These are phyloP conservation scores for Penicillium sclerotiorum DNA, from an alignment of 2,329 filamentous ascomycete species.

Conservation along the genomic window DNA sequence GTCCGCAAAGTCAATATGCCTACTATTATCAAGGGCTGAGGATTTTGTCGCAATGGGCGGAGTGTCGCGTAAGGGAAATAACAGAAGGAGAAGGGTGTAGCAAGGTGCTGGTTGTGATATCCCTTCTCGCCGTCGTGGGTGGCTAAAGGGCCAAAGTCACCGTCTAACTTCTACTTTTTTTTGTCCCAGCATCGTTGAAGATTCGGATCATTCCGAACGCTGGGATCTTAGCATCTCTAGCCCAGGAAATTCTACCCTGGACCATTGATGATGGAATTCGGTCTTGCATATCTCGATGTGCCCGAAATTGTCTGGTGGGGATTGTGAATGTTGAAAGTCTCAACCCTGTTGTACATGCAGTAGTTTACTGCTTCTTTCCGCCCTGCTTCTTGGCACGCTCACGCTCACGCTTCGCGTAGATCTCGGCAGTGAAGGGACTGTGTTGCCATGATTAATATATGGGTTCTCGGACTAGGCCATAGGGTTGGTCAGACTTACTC, in stretches of 20 bases:
- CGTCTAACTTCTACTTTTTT: constrained; percentile 27
- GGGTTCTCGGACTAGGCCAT: background rate
- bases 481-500: constrained; percentile 56
- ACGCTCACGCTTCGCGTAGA: constrained; percentile 74
- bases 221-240: constrained; percentile 12
- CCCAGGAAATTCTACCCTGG: background rate
- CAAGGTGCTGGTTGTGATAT: constrained; percentile 2
- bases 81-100: constrained; percentile 3
- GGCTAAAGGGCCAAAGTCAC: constrained; percentile 10
- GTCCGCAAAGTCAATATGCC: too few species aligned
- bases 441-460: background rate
- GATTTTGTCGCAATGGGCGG: constrained; percentile 7
- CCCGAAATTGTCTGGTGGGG: constrained; percentile 15
- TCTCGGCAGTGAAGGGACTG: constrained; percentile 83
- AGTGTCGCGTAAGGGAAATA: constrained; percentile 16
- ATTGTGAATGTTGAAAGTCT: constrained; percentile 37
- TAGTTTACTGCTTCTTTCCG: constrained; percentile 41
- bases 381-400: constrained; percentile 43
- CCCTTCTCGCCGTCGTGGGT: constrained; percentile 1
- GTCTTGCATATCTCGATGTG: constrained; percentile 10
- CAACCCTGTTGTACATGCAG: constrained; percentile 19
- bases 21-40: too few species aligned
- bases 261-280: background rate
- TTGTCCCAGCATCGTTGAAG: constrained; percentile 30
- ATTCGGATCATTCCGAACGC: constrained; percentile 23